Base-by-base conservation (phyloP, 2,329 filamentous ascomycete species). In the Didymellaceae sp. region DNA sequence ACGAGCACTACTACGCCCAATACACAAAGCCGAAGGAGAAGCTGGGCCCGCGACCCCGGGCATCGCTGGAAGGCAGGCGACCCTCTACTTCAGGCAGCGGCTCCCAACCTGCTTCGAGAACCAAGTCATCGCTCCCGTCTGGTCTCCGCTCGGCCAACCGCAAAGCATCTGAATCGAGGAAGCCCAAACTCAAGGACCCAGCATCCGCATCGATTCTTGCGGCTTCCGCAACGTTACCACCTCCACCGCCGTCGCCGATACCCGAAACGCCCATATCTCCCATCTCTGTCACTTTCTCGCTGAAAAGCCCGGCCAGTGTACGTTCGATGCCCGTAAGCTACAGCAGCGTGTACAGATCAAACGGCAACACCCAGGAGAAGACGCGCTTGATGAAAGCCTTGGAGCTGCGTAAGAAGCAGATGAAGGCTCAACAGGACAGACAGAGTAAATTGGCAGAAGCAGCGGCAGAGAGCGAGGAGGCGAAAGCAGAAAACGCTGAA, bases 361-460 rank as follows among this genome's bases (percentile, higher is more conserved):
- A 71, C 9, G 76, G 78, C n/a, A 88, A 95, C 65, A 91, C 90
- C 1, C 90, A 90, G 0, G 94, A 99, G 72, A 97, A 95, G 76
- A 86, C 90, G 54, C 83, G 94, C 45, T 78, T 99, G 56, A 92
- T 96, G 90, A 97, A 95, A 76, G 94, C 94, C 6, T 82, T 97
- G 76, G 89, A 97, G 73, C 75, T 97, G 61, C 84, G 93, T 43
- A 94, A 95, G 74, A 91, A 89, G 74, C 91, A 91, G 72, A 86
- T 87, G 66, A 73, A 73, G 41, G 68, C 65, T 17, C 58, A 68
- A 52, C 63, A 73, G 48, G 61, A 64, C 58, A 64, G 69, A 54
- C 49, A 72, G 48, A 59, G 55, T 30, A 62, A 55, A 26, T 43
- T 61, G 50, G 52, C 49, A 31, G 54, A 54, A 20, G 37, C 32